A percentile compares a stretch with the other conserved stretches of the same genome.
Evolutionary conservation across 441 rosid species (phyloP).

Genomic region (Geranium incanum): DNA sequence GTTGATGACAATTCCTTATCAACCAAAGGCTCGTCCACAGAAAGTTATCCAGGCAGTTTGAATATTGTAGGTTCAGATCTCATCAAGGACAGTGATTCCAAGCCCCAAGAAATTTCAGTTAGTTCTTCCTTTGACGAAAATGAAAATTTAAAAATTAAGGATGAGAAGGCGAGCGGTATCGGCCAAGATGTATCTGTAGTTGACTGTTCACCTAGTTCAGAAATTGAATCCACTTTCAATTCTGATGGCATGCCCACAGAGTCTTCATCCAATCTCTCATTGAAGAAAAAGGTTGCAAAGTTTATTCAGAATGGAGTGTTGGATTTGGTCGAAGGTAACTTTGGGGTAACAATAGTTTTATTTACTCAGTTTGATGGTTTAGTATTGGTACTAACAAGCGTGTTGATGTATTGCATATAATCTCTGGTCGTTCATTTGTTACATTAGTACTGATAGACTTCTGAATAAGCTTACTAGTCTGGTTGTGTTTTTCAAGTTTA

Average conservation of each 20-base stretch:
- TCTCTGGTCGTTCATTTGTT: not conserved
- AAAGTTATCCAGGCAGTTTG: conserved; percentile 16
- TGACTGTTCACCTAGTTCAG: not conserved
- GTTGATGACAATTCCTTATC: conserved; percentile 23
- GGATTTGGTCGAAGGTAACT: conserved; percentile 52
- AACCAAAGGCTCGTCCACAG: conserved; percentile 13
- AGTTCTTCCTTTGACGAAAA: conserved; percentile 16
- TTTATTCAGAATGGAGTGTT: conserved; percentile 61
- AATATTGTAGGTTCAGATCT: conserved; percentile 21
- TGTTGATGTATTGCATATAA: not conserved
- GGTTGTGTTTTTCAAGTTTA: not conserved
- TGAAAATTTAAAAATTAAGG: not conserved
- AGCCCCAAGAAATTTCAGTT: conserved; percentile 26
- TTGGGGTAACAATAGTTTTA: not conserved
- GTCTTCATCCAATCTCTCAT: conserved; percentile 29
- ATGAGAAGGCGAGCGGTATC: too few species aligned
- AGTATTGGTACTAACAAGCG: not conserved
- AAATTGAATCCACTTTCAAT: not conserved
- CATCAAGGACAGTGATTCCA: conserved; percentile 15
- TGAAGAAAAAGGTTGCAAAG: conserved; percentile 50
- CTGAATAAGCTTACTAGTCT: not conserved
- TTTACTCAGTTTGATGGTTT: not conserved
- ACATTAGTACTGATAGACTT: not conserved
- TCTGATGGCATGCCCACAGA: conserved; percentile 19
- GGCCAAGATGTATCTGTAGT: too few species aligned